These are phyloP conservation scores for Pseudogymnoascus pannorum DNA, from an alignment of 2,329 filamentous ascomycete genomes.

Conservation along the genomic window DNA sequence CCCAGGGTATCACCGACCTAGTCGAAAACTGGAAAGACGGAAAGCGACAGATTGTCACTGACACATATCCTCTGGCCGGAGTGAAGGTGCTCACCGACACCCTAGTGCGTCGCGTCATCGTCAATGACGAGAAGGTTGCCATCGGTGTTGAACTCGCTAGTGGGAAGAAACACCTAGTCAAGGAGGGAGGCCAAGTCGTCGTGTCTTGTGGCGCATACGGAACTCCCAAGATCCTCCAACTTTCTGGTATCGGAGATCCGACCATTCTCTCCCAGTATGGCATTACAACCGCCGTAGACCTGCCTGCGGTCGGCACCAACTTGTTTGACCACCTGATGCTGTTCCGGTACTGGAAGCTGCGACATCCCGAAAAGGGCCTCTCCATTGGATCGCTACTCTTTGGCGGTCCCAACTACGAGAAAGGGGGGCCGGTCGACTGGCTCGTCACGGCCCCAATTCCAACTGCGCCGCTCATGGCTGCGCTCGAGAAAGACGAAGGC, in stretches of 20 bases:
- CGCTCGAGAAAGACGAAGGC: slow-evolving; percentile 1
- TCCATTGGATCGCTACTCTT: slow-evolving; percentile 12
- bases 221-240: slow-evolving; percentile 25
- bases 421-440: slow-evolving; percentile 13
- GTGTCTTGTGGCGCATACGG: slow-evolving; percentile 19
- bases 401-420: slow-evolving; percentile 8
- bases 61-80: slow-evolving; percentile 22
- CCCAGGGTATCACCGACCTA: slow-evolving; percentile 26
- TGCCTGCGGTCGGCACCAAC: slow-evolving; percentile 23
- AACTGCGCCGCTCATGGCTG: neutral
- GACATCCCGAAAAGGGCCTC: slow-evolving; percentile 11
- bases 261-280: slow-evolving; percentile 13
- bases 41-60: slow-evolving; percentile 25
- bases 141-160: slow-evolving; percentile 12
- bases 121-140: slow-evolving; percentile 16
- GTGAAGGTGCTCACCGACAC: slow-evolving; percentile 24
- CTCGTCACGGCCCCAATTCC: slow-evolving; percentile 9
- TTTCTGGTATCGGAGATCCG: slow-evolving; percentile 25
- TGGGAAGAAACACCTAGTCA: neutral
- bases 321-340: slow-evolving; percentile 13
- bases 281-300: slow-evolving; percentile 31
- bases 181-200: slow-evolving; percentile 30
- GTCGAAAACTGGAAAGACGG: slow-evolving; percentile 27
- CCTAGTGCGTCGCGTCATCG: slow-evolving; percentile 19
- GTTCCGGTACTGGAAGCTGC: slow-evolving; percentile 14